phyloP scores from a whole-genome alignment of 2,329 filamentous ascomycete species.

The Trichoderma endophyticum region DNA sequence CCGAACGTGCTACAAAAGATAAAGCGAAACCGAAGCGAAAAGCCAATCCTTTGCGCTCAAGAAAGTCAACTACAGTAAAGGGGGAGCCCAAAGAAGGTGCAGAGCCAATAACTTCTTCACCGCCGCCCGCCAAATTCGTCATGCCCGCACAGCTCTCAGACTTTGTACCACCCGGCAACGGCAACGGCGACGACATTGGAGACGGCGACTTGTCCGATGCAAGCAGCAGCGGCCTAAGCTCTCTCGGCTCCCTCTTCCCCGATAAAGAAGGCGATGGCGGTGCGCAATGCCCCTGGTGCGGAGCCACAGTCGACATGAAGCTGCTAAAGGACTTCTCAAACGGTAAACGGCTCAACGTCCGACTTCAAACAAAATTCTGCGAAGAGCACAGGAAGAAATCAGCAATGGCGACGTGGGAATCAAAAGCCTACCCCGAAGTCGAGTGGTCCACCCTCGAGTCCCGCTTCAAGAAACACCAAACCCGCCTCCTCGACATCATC shows the following conservation, averaged over 20 bases:
- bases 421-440: conserved; percentile 65
- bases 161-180: conserved; percentile 1
- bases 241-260: background rate
- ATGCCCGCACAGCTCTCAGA: conserved; percentile 22
- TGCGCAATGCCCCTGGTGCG: conserved; percentile 67
- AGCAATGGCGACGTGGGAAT: conserved; percentile 47
- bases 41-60: background rate
- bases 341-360: conserved; percentile 49
- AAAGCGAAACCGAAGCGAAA: background rate
- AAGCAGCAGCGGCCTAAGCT: background rate
- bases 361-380: conserved; percentile 62
- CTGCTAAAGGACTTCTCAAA: conserved; percentile 53
- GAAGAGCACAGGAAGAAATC: conserved; percentile 56
- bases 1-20: background rate
- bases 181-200: background rate
- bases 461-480: conserved; percentile 57
- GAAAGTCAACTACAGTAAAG: background rate
- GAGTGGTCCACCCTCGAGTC: conserved; percentile 61
- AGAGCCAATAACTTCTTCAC: conserved; percentile 15
- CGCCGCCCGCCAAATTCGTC: conserved; percentile 24
- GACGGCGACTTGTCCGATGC: background rate
- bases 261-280: conserved; percentile 22
- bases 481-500: conserved; percentile 57
- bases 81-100: background rate
- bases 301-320: conserved; percentile 52